Evolutionary conservation across 768 basidiomycete genomes (phyloP).

Genomic region (Brasilioporus rufonigricans): DNA sequence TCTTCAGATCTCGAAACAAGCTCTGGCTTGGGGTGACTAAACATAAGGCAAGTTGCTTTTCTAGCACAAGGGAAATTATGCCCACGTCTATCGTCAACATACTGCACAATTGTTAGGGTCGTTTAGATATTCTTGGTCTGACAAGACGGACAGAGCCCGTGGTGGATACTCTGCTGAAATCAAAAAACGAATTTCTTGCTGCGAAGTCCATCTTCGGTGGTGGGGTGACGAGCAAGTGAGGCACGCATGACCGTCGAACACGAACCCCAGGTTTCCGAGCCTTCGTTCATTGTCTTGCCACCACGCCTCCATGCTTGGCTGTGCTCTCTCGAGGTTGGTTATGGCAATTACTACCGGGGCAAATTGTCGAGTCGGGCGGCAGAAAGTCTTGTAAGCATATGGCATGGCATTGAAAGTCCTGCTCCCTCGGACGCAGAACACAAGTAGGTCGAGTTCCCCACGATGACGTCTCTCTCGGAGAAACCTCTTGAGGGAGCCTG

Average conservation of each 20-base stretch:
- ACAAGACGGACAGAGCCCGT: background rate
- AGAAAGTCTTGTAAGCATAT: no score
- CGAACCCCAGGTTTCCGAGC: no score
- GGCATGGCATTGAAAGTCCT: no score
- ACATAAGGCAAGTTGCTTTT: background rate
- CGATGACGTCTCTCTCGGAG: no score
- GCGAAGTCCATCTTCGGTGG: conserved; percentile 19
- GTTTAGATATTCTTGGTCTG: conserved; percentile 8
- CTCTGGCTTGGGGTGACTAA: background rate
- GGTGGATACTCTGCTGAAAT: conserved; percentile 9
- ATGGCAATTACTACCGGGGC: no score
- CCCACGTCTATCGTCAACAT: conserved; percentile 12
- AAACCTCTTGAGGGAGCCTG: no score
- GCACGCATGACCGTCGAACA: conserved; percentile 32
- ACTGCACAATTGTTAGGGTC: conserved; percentile 12
- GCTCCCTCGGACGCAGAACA: no score
- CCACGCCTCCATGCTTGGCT: no score
- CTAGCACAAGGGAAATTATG: background rate
- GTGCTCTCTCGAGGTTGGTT: no score
- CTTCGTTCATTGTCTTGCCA: no score
- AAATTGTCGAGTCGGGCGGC: no score
- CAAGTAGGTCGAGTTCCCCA: no score
- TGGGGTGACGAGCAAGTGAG: conserved; percentile 19
- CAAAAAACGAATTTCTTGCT: conserved; percentile 12
- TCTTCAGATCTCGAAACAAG: background rate